Conservation (phyloP, 2,329 filamentous ascomycete genomes). For the Ceratocystis eucalypticola region DNA sequence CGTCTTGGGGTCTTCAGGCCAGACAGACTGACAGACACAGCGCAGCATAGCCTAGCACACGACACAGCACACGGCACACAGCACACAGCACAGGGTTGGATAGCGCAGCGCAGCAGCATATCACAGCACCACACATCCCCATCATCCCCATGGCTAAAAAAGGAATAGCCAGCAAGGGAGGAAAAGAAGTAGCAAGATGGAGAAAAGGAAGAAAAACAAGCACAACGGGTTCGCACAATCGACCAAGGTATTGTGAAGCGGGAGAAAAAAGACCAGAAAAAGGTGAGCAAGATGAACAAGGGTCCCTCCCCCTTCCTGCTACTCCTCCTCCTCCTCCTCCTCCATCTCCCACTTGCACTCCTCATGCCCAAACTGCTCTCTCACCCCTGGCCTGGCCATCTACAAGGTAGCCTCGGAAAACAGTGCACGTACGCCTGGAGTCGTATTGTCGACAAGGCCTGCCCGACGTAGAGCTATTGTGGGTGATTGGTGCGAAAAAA, state of each 20-base stretch:
- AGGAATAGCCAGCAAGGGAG: background rate
- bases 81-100: no score
- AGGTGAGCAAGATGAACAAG: background rate
- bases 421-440: slow-evolving; percentile 4
- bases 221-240: no score
- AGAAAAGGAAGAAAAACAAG: no score
- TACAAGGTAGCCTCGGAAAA: background rate
- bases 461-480: background rate
- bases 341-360: no score
- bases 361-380: background rate
- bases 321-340: background rate
- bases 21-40: background rate
- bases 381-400: background rate
- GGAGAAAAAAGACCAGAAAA: background rate
- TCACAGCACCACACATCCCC: background rate
- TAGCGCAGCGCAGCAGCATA: no score
- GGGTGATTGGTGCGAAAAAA: background rate
- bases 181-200: background rate
- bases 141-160: background rate
- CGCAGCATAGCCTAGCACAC: no score
- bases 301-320: background rate
- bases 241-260: background rate
- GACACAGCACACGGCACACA: no score
- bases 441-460: slow-evolving; percentile 5
- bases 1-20: background rate